Evolutionary conservation across 768 basidiomycete species (phyloP), one percentile per base, ranked within the genome.

Genomic region (Leucocoprinus birnbaumii): DNA sequence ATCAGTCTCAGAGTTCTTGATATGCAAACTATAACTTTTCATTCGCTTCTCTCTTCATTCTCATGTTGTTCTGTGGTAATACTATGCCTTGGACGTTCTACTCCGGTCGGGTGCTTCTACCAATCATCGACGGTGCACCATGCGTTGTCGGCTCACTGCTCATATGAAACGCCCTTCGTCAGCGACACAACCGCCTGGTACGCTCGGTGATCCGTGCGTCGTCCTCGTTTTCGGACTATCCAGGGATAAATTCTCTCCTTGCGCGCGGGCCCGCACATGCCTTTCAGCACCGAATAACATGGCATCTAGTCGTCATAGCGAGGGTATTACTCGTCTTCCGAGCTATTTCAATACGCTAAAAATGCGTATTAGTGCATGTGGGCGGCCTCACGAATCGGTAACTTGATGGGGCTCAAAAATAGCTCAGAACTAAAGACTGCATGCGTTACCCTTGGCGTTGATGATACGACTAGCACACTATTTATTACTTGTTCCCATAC

Each of bases 401-500:
- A 16, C 2, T 48, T 24, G 34, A 16, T 38, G 42, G 25, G 44
- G 9, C 35, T 18, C 38, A 41, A 27, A 49, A 55, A 42, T 48
- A 43, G 54, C 25, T 18, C 47, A 55, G 37, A 43, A 48, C 48
- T 22, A 21, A 16, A 43, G 21, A 27, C n/a, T 43, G 54, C 47
- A 49, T 55, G 54, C 54, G 54, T 27, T 43, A 13, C 40, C n/a
- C 47, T 41, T 55, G 46, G 46, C 25, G 27, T 45, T 37, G 31
- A 35, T 53, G 42, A 27, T 53, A 53, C 19, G 10, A 53, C 1
- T 10, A 27, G 16, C 43, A 34, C 27, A 14, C 46, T 55, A 55
- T 55, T 19, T 48, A 31, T 55, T 55, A 55, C 16, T 21, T 22
- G 25, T 49, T 49, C 54, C 47, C 47, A 44, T 43, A 42, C 47